Base-by-base conservation (phyloP, 495 filamentous ascomycete species). In the Aspergillus indologenus region DNA sequence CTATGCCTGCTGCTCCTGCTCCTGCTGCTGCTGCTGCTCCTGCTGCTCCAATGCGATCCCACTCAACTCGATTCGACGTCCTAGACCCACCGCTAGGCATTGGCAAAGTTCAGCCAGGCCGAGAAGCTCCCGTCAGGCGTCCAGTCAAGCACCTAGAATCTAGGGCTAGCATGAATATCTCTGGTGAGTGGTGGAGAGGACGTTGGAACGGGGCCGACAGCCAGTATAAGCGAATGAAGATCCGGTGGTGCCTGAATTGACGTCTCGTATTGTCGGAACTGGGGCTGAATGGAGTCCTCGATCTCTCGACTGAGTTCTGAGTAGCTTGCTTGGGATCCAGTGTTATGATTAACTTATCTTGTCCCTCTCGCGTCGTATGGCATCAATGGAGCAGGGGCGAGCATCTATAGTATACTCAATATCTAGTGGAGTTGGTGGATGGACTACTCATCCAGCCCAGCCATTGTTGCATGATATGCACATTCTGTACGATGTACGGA, bases 151-250 rank as follows among this genome's bases (percentile, higher is more conserved):
- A 6, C 15, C 48, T 31, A 24, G 20, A 31, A 34, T 5, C 15
- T 43, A 4, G 48, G 20, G 29, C 47, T 52, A 43, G 40, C 31
- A 53, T 21, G 22, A 51, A 40, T 40, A 3, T 40, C 23, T 51
- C 2, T 15, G 22, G 23, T 51, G 48, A 11, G 7, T 20, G 46
- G 55, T 61, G 60, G 61, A 54, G 62, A 54, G 46, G 42, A 62
- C 64, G 64, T 66, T 66, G 55, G 51, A 58, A 34, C 58, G 60
- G 60, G 55, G 55, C 60, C 23, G 46, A 34, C 23, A 46, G 29
- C 31, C 22, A 7, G 15, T 26, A 44, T 62, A 58, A 60, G 63
- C 63, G 63, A 65, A 65, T 65, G 63, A 60, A 54, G 63, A 65
- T 65, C 63, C 45, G 31, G 63, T 48, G 44, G 54, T 59, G 40